A percentile compares a stretch with the other conserved stretches of the same genome.
These are phyloP conservation scores for Cetradonia linearis DNA, from an alignment of 495 filamentous ascomycete species.

Conservation along the genomic window DNA sequence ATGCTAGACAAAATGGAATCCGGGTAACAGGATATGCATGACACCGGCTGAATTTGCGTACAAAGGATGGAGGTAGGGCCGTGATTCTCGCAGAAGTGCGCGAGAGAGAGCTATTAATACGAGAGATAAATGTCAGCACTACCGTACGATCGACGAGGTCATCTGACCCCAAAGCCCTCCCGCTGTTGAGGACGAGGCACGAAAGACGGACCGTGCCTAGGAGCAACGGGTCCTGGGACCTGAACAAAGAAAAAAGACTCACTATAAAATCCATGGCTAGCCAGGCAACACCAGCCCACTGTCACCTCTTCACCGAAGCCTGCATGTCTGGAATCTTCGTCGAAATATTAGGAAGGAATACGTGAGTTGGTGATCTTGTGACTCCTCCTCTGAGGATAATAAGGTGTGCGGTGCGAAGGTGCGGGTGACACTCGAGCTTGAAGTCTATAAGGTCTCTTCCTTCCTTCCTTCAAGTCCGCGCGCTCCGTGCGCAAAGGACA, in stretches of 20 bases:
- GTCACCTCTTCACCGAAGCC: slow-evolving; percentile 2
- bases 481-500: neutral
- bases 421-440: neutral
- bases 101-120: slow-evolving; percentile 65
- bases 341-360: neutral
- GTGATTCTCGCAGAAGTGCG: slow-evolving; percentile 94
- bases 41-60: slow-evolving; percentile 73
- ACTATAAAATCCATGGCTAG: slow-evolving; percentile 20
- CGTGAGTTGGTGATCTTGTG: neutral
- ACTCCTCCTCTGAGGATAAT: neutral
- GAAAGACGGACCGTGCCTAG: slow-evolving; percentile 6
- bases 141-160: neutral
- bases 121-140: slow-evolving; percentile 1
- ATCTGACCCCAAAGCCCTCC: slow-evolving; percentile 4
- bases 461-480: neutral
- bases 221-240: neutral
- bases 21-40: slow-evolving; percentile 61
- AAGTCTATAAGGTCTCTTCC: too few relatives aligned
- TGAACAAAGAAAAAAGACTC: slow-evolving; percentile 1
- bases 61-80: slow-evolving; percentile 92
- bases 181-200: slow-evolving; percentile 4
- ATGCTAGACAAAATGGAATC: slow-evolving; percentile 18
- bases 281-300: slow-evolving; percentile 6
- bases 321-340: slow-evolving; percentile 5
- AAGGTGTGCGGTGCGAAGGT: neutral